phyloP scores from a whole-genome alignment of 495 filamentous ascomycete species.

The Tuber microsphaerosporum region DNA sequence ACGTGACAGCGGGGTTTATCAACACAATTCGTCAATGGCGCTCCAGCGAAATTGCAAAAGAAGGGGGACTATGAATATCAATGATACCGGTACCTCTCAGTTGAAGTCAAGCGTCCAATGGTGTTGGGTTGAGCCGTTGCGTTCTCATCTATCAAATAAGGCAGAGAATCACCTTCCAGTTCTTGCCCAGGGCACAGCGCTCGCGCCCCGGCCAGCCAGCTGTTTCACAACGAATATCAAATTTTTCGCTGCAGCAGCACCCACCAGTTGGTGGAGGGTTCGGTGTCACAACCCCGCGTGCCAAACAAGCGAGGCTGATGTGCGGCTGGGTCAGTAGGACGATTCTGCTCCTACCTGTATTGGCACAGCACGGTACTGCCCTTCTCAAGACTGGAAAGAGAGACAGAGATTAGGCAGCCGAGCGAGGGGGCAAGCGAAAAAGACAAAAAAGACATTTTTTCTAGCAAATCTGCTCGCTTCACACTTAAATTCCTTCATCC shows the following conservation, averaged over 20 bases:
- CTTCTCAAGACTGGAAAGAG: not conserved
- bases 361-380: too few species aligned
- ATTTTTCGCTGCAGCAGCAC: not conserved
- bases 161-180: not conserved
- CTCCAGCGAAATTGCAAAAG: not conserved
- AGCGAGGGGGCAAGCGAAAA: not conserved
- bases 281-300: constrained; percentile 1
- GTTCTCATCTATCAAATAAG: not conserved
- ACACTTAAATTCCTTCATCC: not conserved
- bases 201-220: not conserved
- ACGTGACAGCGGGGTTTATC: not conserved
- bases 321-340: not conserved
- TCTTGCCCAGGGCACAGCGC: not conserved
- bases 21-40: not conserved
- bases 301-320: not conserved
- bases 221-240: not conserved
- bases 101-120: not conserved
- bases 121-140: not conserved
- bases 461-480: not conserved
- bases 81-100: not conserved
- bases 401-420: not conserved
- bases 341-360: not conserved
- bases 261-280: not conserved
- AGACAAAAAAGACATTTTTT: not conserved
- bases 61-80: not conserved